A percentile compares a stretch with the other conserved stretches of the same genome.
Conservation (phyloP, 192 early-diverging fungal species). For the Podila verticillata region DNA sequence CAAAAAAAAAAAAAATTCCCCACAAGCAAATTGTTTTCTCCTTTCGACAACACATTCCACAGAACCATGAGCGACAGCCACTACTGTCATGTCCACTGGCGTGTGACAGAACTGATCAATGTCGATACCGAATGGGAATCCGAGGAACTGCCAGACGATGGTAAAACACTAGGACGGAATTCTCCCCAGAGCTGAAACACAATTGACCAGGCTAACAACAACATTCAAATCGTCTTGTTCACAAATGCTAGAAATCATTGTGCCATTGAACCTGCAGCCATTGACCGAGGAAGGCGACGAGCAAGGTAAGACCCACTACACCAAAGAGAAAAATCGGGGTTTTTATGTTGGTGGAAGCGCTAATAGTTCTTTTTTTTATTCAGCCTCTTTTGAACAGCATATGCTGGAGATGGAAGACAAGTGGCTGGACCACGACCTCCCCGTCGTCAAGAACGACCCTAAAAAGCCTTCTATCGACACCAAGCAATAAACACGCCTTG, state of each 20-base stretch:
- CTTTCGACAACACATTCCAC: no score
- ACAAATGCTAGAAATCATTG: slow-evolving; percentile 14
- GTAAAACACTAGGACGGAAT: neutral
- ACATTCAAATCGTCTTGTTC: neutral
- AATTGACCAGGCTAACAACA: neutral
- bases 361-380: neutral
- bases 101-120: slow-evolving; percentile 31
- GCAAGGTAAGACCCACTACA: slow-evolving; percentile 14
- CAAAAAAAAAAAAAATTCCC: no score
- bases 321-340: neutral
- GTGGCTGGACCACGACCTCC: slow-evolving; percentile 24
- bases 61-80: slow-evolving; percentile 46
- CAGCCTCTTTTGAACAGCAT: slow-evolving; percentile 19
- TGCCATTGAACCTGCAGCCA: slow-evolving; percentile 32
- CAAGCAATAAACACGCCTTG: neutral
- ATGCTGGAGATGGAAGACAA: slow-evolving; percentile 35
- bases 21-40: no score
- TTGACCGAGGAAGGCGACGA: slow-evolving; percentile 21
- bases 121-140: slow-evolving; percentile 31
- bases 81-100: slow-evolving; percentile 37
- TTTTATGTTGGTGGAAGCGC: neutral
- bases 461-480: neutral
- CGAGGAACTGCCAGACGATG: slow-evolving; percentile 29
- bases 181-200: neutral
- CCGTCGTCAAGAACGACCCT: neutral